Evolutionary conservation across 805 yeast genomes (phyloP).

Genomic region (Candida arabinofermentans): DNA sequence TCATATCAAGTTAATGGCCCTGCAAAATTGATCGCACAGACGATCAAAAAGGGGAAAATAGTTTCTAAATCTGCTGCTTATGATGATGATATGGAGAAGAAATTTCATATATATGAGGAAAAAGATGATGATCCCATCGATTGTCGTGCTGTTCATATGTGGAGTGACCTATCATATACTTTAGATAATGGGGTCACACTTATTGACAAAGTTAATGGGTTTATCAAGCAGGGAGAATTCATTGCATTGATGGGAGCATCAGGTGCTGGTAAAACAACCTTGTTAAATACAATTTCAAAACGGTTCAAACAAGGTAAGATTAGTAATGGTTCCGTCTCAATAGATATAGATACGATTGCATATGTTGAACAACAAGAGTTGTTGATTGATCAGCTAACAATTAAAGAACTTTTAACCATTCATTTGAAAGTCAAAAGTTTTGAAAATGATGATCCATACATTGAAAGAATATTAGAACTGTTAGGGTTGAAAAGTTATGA

Average conservation of each 20-base stretch:
- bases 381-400: slow-evolving; percentile 42
- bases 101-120: not conserved
- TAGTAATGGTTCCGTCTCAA: slow-evolving; percentile 30
- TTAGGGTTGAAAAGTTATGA: slow-evolving; percentile 43
- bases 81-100: slow-evolving; percentile 1
- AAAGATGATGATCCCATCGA: not conserved
- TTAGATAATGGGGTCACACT: slow-evolving; percentile 21
- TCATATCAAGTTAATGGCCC: not conserved
- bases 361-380: slow-evolving; percentile 53
- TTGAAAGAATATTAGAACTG: slow-evolving; percentile 38
- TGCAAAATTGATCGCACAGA: slow-evolving; percentile 4
- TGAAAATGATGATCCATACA: not conserved
- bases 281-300: slow-evolving; percentile 43
- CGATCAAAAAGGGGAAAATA: slow-evolving; percentile 4
- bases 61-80: too few species aligned
- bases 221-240: slow-evolving; percentile 36
- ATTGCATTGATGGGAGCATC: slow-evolving; percentile 46
- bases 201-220: slow-evolving; percentile 27
- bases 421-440: slow-evolving; percentile 3
- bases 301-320: slow-evolving; percentile 43
- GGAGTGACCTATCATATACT: slow-evolving; percentile 24
- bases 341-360: slow-evolving; percentile 43
- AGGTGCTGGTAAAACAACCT: slow-evolving; percentile 49
- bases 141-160: slow-evolving; percentile 2
- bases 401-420: slow-evolving; percentile 40